Base-by-base conservation (phyloP, 176 grass and related monocot genomes). In the Metroxylon sagu region DNA sequence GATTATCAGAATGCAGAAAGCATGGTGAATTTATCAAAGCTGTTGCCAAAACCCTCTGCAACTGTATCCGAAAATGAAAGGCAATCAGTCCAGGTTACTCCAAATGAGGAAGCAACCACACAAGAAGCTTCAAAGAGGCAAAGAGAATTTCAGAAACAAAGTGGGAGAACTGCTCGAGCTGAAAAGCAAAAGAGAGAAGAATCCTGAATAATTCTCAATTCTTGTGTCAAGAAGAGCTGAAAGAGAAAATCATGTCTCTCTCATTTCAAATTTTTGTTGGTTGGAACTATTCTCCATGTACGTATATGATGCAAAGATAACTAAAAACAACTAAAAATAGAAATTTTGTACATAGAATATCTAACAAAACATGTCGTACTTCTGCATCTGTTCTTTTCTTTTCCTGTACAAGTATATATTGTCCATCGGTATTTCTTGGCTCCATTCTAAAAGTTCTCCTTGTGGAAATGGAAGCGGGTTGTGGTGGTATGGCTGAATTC, bases 401-500 rank as follows among this genome's bases (percentile, higher is more conserved):
- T 59, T 80, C 58, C 77, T 77, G 70, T 81, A 78, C 77, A 89
- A 68, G 70, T 81, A 71, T 76, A 72, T 77, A 48, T 29, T 51
- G 51, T 28, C 76, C 73, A 8, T 57, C 60, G 48, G 53, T 58
- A 57, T 70, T 73, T 52, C 61, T 56, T 35, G 53, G 50, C 61
- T 28, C 25, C 61, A 50, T 53, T 61, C 80, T 79, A 99, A 53
- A 99, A 99, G 73, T 99, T 99, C 52, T 99, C 94, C 71, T 99
- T 99, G 70, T 99, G 94, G 74, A 99, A 99, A 65, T 99, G 88
- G 60, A 99, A 99, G 61, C 85, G 75, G 58, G 88, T 99, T 19
- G 85, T 88, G 21, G 88, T 99, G 51, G 88, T 76, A 56, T 93
- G 82, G 56, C 79, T 93, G 80, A 99, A 99, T 76, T 99, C 94